Evolutionary conservation across 1,284 basidiomycete genomes (phyloP).

Genomic region (Ganoderma leucocontextum): DNA sequence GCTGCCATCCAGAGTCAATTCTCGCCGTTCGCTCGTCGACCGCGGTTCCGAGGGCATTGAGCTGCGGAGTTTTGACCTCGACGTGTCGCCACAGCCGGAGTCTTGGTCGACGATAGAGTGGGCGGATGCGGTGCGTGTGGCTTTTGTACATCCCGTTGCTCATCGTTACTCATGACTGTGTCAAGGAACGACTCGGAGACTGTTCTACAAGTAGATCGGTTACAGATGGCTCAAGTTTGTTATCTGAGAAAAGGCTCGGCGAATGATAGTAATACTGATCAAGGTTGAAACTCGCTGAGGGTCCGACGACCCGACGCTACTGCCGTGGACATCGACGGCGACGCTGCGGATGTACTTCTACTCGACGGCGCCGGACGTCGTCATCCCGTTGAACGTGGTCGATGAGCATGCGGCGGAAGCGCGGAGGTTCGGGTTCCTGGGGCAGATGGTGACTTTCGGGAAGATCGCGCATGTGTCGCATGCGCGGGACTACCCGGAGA

Average conservation of each 20-base stretch:
- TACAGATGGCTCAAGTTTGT: neutral
- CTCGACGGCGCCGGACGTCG: slow-evolving; percentile 45
- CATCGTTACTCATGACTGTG: neutral
- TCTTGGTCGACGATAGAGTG: slow-evolving; percentile 2
- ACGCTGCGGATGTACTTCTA: slow-evolving; percentile 63
- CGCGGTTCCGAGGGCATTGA: slow-evolving; percentile 12
- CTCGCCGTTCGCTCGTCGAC: slow-evolving; percentile 15
- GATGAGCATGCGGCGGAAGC: slow-evolving; percentile 51
- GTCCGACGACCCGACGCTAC: slow-evolving; percentile 39
- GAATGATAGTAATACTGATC: neutral
- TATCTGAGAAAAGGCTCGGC: neutral
- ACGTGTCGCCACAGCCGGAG: neutral
- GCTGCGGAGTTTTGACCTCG: slow-evolving; percentile 10
- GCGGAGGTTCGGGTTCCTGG: slow-evolving; percentile 46
- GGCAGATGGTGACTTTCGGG: slow-evolving; percentile 52
- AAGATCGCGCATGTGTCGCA: slow-evolving; percentile 64
- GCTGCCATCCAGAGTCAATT: slow-evolving; percentile 7
- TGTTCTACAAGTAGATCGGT: neutral
- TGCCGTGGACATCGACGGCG: slow-evolving; percentile 54
- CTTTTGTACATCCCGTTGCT: neutral
- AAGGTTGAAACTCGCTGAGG: no score
- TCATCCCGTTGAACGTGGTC: slow-evolving; percentile 54
- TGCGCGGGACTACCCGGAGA: slow-evolving; percentile 55
- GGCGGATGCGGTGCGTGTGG: neutral
- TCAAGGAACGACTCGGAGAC: neutral